Conservation (phyloP, 129 eudicot genomes). For the Artemisia annua region DNA sequence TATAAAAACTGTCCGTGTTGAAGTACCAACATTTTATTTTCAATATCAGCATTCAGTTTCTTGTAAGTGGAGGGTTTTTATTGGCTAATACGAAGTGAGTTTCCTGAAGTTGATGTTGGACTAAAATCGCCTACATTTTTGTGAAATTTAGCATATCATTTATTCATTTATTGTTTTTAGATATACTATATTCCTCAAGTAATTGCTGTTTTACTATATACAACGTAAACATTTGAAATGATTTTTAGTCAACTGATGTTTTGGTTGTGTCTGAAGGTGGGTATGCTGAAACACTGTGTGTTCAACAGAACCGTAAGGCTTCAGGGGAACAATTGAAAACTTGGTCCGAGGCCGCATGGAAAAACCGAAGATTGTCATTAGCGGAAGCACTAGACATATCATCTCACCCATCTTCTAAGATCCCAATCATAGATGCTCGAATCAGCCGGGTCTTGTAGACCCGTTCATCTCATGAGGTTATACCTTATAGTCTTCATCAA, state of each 20-base stretch:
- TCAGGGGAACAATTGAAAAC: slow-evolving; percentile 73
- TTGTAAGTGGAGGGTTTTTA: too few relatives aligned
- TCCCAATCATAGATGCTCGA: slow-evolving; percentile 76
- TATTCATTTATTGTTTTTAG: too few relatives aligned
- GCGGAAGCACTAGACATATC: slow-evolving; percentile 63
- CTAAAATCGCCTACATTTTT: too few relatives aligned
- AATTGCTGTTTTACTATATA: too few relatives aligned
- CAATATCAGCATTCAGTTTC: too few relatives aligned
- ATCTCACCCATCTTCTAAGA: slow-evolving; percentile 46
- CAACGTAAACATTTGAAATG: too few relatives aligned
- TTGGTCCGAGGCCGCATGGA: slow-evolving; percentile 86
- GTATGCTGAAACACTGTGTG: slow-evolving; percentile 68
- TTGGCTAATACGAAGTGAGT: too few relatives aligned
- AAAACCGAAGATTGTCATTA: slow-evolving; percentile 63
- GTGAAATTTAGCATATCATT: too few relatives aligned
- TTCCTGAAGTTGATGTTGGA: too few relatives aligned
- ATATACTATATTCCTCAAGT: too few relatives aligned
- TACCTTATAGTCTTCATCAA: background rate
- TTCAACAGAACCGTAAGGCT: slow-evolving; percentile 82
- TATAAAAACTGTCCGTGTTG: too few relatives aligned
- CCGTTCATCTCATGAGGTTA: background rate
- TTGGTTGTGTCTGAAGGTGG: slow-evolving; percentile 58
- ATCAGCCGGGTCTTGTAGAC: slow-evolving; percentile 64
- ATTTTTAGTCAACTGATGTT: background rate
- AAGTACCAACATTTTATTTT: too few relatives aligned